Evolutionary conservation across 1,284 basidiomycete species (phyloP).

Genomic region (Microbotryum intermedium): DNA sequence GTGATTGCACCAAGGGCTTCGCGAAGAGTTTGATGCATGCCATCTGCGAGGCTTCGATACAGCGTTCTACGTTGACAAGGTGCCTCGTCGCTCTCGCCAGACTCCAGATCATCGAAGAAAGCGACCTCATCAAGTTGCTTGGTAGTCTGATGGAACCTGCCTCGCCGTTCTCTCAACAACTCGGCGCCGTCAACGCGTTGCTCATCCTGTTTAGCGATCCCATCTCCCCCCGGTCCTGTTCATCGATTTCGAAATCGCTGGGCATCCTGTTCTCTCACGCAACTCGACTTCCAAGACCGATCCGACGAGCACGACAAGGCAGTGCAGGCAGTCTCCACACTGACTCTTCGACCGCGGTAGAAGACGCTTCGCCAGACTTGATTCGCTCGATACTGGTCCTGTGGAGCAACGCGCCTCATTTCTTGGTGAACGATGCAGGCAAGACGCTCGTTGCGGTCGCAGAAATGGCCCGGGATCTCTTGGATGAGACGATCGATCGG

Average conservation of each 20-base stretch:
- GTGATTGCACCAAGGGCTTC: neutral
- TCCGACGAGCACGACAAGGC: neutral
- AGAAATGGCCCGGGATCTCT: too few species aligned
- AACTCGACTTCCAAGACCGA: neutral
- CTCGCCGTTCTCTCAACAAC: neutral
- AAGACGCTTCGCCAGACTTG: too few species aligned
- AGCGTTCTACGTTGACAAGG: neutral
- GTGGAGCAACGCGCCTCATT: too few species aligned
- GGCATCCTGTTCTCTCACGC: neutral
- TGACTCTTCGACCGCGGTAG: neutral
- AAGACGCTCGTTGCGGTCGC: too few species aligned
- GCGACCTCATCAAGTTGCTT: neutral
- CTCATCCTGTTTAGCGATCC: neutral
- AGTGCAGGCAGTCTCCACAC: neutral
- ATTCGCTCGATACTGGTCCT: too few species aligned
- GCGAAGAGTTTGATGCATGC: neutral
- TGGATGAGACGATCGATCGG: too few species aligned
- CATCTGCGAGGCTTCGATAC: neutral
- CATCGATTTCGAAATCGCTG: neutral
- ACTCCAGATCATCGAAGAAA: neutral
- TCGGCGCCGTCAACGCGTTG: neutral
- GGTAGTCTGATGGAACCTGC: neutral
- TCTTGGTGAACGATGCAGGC: too few species aligned
- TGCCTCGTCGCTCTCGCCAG: neutral
- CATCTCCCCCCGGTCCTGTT: neutral